Conservation (phyloP, 148 eudicot species). For the Polygonum maritimum region DNA sequence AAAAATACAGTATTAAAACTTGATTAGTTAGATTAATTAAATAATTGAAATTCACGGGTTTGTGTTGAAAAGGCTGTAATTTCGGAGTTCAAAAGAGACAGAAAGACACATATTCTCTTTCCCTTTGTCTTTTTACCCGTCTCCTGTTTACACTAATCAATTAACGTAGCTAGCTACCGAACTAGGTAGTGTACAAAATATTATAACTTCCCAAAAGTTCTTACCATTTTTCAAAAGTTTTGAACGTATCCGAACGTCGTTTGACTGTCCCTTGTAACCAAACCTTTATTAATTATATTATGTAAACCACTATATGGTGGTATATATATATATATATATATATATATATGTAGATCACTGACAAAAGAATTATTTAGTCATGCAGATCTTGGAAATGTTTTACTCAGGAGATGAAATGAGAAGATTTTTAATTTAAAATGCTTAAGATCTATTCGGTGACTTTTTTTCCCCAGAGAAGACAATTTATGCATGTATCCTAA, state of each 20-base stretch:
- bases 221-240: background rate
- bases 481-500: too few species aligned
- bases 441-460: background rate
- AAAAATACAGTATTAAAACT: background rate
- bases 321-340: too few species aligned
- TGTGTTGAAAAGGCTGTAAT: slow-evolving; percentile 59
- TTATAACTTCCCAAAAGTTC: background rate
- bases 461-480: too few species aligned
- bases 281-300: background rate
- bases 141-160: background rate
- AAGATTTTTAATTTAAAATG: too few species aligned
- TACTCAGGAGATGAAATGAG: background rate
- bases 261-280: background rate
- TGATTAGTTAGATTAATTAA: background rate
- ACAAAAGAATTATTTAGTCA: too few species aligned
- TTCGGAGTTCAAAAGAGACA: slow-evolving; percentile 36
- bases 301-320: too few species aligned
- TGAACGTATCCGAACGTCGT: background rate
- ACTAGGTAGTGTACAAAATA: background rate
- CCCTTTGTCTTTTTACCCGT: slow-evolving; percentile 8
- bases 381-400: too few species aligned
- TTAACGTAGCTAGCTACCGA: background rate
- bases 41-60: slow-evolving; percentile 59
- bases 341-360: too few species aligned
- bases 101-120: slow-evolving; percentile 65